These are phyloP conservation scores for Ceratobasidium sp. DNA, from an alignment of 1,284 basidiomycete species.

Conservation along the genomic window DNA sequence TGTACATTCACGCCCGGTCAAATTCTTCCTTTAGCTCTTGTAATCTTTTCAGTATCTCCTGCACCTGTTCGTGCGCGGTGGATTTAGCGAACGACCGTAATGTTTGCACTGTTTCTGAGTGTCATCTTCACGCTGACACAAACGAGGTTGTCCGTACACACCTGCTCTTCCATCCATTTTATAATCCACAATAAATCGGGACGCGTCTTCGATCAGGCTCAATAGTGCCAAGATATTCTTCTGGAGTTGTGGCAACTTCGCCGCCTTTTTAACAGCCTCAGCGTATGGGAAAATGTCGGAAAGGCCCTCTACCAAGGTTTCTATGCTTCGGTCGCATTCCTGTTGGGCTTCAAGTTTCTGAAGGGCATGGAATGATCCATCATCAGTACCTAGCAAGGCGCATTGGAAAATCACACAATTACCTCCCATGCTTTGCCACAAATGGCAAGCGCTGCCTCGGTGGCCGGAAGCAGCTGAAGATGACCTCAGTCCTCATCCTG, in stretches of 20 bases:
- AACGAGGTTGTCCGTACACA: background rate
- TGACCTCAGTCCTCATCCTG: no score
- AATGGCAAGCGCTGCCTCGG: background rate
- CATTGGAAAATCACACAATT: background rate
- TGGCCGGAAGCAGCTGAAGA: background rate
- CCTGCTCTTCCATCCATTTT: background rate
- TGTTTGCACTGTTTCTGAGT: background rate
- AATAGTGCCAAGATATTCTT: background rate
- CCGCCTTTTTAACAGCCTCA: background rate
- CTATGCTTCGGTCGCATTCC: constrained; percentile 3
- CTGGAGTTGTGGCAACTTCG: background rate
- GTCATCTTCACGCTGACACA: background rate
- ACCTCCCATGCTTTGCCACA: constrained; percentile 8
- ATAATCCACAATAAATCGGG: constrained; percentile 1
- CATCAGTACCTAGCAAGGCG: background rate
- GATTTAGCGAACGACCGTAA: background rate
- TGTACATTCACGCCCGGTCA: constrained; percentile 1
- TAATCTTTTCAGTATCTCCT: background rate
- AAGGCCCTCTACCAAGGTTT: background rate
- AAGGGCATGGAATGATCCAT: background rate
- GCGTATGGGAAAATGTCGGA: constrained; percentile 1
- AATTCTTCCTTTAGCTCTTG: background rate
- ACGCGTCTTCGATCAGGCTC: constrained; percentile 21
- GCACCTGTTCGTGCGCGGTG: constrained; percentile 5
- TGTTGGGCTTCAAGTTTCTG: constrained; percentile 10